A percentile compares a stretch with the other conserved stretches of the same genome.
Evolutionary conservation across 208 protist species (phyloP).

Genomic region (Trypanosoma boissoni): DNA sequence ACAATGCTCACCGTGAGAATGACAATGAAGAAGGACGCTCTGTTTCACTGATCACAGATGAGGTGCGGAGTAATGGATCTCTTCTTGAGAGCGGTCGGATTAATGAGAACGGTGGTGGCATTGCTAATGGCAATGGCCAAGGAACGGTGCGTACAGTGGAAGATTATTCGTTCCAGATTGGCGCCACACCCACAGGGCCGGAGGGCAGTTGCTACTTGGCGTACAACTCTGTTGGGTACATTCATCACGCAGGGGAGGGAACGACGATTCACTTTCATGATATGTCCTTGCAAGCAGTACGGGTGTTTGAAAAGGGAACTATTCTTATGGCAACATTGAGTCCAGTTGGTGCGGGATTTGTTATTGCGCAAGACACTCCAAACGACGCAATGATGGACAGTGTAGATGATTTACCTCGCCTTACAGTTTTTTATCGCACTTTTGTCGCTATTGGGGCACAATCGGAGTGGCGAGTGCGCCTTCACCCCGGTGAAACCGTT

Average conservation of each 20-base stretch:
- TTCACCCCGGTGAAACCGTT: constrained; percentile 70
- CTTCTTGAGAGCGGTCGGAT: constrained; percentile 11
- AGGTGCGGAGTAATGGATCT: no score
- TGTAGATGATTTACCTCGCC: constrained; percentile 43
- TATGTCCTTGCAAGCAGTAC: constrained; percentile 62
- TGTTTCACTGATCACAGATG: no score
- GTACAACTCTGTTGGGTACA: constrained; percentile 84
- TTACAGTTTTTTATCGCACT: constrained; percentile 71
- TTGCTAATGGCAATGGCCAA: background rate
- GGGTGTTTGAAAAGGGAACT: constrained; percentile 48
- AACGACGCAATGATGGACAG: constrained; percentile 28
- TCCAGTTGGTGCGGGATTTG: constrained; percentile 69
- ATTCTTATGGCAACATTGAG: constrained; percentile 77
- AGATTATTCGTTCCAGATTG: constrained; percentile 82
- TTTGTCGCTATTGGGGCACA: constrained; percentile 77
- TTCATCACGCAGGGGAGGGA: constrained; percentile 50
- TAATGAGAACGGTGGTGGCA: constrained; percentile 9
- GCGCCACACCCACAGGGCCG: constrained; percentile 62
- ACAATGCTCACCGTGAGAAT: constrained; percentile 10
- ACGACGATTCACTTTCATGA: constrained; percentile 86
- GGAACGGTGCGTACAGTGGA: constrained; percentile 4
- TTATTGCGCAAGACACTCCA: constrained; percentile 32
- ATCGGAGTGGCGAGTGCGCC: constrained; percentile 70
- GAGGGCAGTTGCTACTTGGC: constrained; percentile 81
- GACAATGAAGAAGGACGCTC: no score